Evolutionary conservation across 2,329 filamentous ascomycete species (phyloP), one percentile per base, ranked within the genome.

Genomic region (Aureobasidium subglaciale): DNA sequence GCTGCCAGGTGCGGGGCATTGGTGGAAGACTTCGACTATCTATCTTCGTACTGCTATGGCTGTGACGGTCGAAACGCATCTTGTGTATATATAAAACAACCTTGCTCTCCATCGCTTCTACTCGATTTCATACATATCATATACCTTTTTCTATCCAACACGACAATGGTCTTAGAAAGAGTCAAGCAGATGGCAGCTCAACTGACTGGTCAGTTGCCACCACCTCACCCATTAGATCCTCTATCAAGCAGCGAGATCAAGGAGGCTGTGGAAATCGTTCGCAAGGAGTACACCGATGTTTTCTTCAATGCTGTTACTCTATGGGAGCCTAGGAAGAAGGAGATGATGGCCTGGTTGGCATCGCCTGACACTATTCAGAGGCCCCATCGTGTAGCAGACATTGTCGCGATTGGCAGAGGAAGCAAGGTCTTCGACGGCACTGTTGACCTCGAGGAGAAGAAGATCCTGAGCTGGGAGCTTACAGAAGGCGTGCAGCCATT

Each of bases 291-390:
- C 68, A 77, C 82, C 56, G 77, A 85, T 46, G 78, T 95, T 58
- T 83, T 84, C 70, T 96, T 91, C 80, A 93, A 96, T 75, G 87
- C 90, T 2, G 85, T 96, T 56, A 87, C 88, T 2, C 76, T 95
- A 25, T 85, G 84, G 64, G 90, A 96, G 75, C 90, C 90, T 46
- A 86, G 86, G 61, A 96, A 96, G 77, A 83, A 79, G 42, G 84
- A 90, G 63, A 90, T 95, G 88, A 77, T 84, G 67, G 81, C 79
- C 58, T 96, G 89, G 89, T 72, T 95, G 11, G 83, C 79, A 46
- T 77, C 83, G 57, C 83, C 87, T 1, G 72, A 81, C 18, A 78
- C 75, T 9, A 73, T 76, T 0, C 78, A 83, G 1, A 77, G 82
- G 41, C 90, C 90, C 10, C 71, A 78, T 30, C 82, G 90, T 64